Evolutionary conservation across 2,329 filamentous ascomycete species (phyloP), one percentile per base, ranked within the genome.

Genomic region (Colletotrichum sp.): DNA sequence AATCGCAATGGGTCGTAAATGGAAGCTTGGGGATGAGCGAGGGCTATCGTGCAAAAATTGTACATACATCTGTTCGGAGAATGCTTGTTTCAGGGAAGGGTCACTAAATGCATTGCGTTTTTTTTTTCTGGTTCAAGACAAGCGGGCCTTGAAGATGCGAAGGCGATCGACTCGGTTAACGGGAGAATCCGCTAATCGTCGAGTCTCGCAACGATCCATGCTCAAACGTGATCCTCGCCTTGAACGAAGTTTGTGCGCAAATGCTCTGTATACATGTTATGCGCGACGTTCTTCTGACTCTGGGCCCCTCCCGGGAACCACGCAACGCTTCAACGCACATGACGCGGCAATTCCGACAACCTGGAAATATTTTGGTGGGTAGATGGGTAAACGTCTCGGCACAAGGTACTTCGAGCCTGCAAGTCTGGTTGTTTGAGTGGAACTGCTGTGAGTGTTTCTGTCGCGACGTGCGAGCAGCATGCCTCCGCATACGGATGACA

Each of bases 41-140:
- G 55, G 48, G 48, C 69, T 26, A 57, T 77, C 70, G 80, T 82
- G 83, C 80, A 80, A 81, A 83, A 82, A 82, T 80, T 86, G 85
- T 86, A 85, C 82, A 86, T 85, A 85, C 83, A 82, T 81, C 82
- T 84, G 83, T 83, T 82, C 77, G 81, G 81, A 80, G 79, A 80
- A 82, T 80, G 82, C 79, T 78, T 79, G 77, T 77, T 79, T 81
- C 74, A 78, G 78, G 79, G 79, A 83, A 82, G 84, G 82, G 72
- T 78, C 73, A 78, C 72, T 75, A 75, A 79, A 70, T 79, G 75
- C 79, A 79, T 79, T 77, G 74, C 71, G 66, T 66, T 36, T 26
- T 30, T 28, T 26, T 75, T 48, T 78, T 64, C 61, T 67, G 67
- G 66, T 68, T 74, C 72, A 43, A 43, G 24, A 12, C 28, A 28